Percentiles rank a stretch among this genome's conserved stretches.
These are phyloP conservation scores for Vanrija sp. DNA, from an alignment of 1,284 basidiomycete species.

Conservation along the genomic window DNA sequence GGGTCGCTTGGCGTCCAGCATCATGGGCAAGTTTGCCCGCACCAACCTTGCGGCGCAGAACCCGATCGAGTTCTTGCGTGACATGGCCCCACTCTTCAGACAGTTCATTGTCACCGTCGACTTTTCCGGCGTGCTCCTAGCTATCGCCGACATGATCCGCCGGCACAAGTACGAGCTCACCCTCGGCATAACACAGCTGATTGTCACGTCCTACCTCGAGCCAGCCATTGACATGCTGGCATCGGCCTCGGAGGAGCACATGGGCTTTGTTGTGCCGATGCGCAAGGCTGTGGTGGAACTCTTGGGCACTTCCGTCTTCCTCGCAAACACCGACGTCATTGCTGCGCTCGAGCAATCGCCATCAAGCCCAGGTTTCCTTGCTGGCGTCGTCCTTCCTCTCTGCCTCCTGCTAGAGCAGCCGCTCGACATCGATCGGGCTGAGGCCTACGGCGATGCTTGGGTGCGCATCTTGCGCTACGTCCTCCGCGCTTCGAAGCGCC, in stretches of 20 bases:
- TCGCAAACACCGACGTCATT: constrained; percentile 57
- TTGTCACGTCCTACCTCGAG: constrained; percentile 60
- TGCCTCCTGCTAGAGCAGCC: constrained; percentile 57
- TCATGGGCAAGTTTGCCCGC: constrained; percentile 29
- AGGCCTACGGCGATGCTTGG: constrained; percentile 58
- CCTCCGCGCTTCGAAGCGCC: constrained; percentile 49
- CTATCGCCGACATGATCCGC: constrained; percentile 54
- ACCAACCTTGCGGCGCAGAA: constrained; percentile 49
- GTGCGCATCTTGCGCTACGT: constrained; percentile 61
- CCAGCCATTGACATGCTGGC: constrained; percentile 58
- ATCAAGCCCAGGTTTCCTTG: constrained; percentile 59
- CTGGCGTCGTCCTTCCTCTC: constrained; percentile 59
- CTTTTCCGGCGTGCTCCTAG: constrained; percentile 61
- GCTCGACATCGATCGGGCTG: constrained; percentile 51
- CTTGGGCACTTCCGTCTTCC: constrained; percentile 55
- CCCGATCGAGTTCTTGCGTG: constrained; percentile 57
- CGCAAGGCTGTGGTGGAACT: constrained; percentile 57
- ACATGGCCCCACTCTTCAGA: constrained; percentile 59
- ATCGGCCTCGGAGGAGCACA: constrained; percentile 55
- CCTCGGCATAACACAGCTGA: constrained; percentile 54
- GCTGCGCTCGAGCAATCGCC: constrained; percentile 57
- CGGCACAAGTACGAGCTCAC: constrained; percentile 54
- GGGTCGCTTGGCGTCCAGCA: constrained; percentile 23
- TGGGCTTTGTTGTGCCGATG: constrained; percentile 54
- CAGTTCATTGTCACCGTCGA: constrained; percentile 57